phyloP scores from a whole-genome alignment of 768 basidiomycete genomes.

The Lactifluus volemus region DNA sequence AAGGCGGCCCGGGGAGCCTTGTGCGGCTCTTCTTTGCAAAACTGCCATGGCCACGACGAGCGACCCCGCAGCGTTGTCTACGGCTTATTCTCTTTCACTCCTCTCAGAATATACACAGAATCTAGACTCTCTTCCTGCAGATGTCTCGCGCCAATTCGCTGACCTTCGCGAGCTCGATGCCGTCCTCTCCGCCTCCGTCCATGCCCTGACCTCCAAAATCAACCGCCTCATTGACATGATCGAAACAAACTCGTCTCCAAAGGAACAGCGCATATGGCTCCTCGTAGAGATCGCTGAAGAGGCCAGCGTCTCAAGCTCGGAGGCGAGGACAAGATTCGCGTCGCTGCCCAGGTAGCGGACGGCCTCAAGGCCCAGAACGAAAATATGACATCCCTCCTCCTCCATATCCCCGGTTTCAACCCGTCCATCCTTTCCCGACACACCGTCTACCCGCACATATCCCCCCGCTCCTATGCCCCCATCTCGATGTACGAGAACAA shows the following conservation, averaged over 20 bases:
- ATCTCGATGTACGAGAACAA: constrained; percentile 51
- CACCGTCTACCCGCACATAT: constrained; percentile 71
- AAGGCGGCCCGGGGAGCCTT: too few relatives aligned
- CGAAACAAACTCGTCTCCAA: constrained; percentile 46
- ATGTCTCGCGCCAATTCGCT: constrained; percentile 89
- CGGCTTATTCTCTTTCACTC: constrained; percentile 57
- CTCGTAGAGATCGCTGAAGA: constrained; percentile 93
- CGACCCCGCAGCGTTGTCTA: constrained; percentile 25
- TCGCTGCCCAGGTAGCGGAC: constrained; percentile 87
- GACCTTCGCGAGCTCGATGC: constrained; percentile 99
- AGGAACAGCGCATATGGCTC: constrained; percentile 74
- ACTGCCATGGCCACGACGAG: constrained; percentile 18
- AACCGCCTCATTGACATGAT: constrained; percentile 67
- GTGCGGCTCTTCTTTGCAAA: too few relatives aligned
- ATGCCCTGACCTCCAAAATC: constrained; percentile 74
- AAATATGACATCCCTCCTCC: constrained; percentile 55
- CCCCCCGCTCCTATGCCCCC: constrained; percentile 60
- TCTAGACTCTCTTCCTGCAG: constrained; percentile 87
- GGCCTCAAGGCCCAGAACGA: constrained; percentile 58
- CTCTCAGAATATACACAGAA: constrained; percentile 84
- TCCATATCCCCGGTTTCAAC: constrained; percentile 58
- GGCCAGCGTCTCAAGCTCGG: constrained; percentile 86
- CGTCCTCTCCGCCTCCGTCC: constrained; percentile 84
- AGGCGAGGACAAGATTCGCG: constrained; percentile 96
- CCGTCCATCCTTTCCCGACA: constrained; percentile 44